Evolutionary conservation across 345 rosid genomes (phyloP), one percentile per base, ranked within the genome.

Genomic region (Viola odorata): DNA sequence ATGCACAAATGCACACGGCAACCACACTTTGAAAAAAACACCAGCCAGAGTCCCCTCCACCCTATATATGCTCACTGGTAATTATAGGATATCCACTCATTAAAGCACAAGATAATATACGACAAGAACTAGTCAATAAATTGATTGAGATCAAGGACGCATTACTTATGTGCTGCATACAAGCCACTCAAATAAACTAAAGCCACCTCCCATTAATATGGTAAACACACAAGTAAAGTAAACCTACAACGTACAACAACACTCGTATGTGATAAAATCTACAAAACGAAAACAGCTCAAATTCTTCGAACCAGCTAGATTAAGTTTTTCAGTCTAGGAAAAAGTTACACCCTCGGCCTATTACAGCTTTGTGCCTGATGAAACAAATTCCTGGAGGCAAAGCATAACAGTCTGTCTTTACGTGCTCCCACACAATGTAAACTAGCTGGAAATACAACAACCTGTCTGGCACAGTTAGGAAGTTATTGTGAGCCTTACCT

Each of bases 401-500:
- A 23, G 32, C 32, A 23, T 23, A 23, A 23, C 32, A 23, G 32
- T 23, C 32, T 23, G 32, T 23, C 2, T 23, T 23, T 23, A 23
- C 2, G 32, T 23, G 32, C 32, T 23, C 1, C 1, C 32, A 23
- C 32, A 23, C 32, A 23, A 23, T 23, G 32, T 23, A 23, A 23
- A 23, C 32, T 23, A 23, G 32, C 32, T 23, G 32, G 32, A 2
- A 23, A 23, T 23, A 23, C 32, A 23, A 23, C 32, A 23, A 23
- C 32, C 32, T 23, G 32, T 2, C 32, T 23, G 32, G 1, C 1
- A 1, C 32, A 23, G 32, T 23, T 23, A 40, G 55, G 57, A 54
- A 52, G 13, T 55, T 63, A 44, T 10, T 41, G 42, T 23, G 32
- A 23, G 32, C 50, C 72, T 70, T 67, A 85, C 95, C 88, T 95